Conservation (phyloP, 2,329 filamentous ascomycete species). For the Fusarium euwallaceae region DNA sequence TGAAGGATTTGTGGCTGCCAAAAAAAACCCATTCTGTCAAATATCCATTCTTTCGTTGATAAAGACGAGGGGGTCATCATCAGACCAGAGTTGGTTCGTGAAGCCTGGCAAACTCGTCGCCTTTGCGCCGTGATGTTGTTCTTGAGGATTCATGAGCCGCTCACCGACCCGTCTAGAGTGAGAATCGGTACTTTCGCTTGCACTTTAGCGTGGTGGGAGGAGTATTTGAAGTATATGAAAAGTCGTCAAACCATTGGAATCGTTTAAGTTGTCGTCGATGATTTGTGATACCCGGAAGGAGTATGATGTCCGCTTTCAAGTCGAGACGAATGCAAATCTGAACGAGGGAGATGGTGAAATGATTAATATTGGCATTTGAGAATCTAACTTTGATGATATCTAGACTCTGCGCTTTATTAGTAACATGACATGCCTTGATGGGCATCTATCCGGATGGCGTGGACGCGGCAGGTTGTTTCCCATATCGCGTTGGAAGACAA, state of each 20-base stretch:
- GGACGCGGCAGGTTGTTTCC: not conserved
- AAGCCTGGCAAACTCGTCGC: not conserved
- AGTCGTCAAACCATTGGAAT: not conserved
- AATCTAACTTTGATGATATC: not conserved
- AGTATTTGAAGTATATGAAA: too few relatives aligned
- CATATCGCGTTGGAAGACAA: not conserved
- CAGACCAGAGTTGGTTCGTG: not conserved
- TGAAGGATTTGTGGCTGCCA: not conserved
- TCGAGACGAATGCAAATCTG: not conserved
- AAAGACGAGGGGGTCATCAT: not conserved
- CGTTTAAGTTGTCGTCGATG: not conserved
- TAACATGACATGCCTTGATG: not conserved
- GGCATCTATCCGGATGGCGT: not conserved
- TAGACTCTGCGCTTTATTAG: not conserved
- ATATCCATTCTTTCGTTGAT: not conserved
- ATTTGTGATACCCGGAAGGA: not conserved
- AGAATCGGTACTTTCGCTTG: not conserved
- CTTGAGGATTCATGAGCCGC: not conserved
- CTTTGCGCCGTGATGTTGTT: not conserved
- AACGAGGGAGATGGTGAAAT: not conserved
- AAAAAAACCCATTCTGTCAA: too few relatives aligned
- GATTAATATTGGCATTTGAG: not conserved
- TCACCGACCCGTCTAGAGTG: not conserved
- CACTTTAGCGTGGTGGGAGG: too few relatives aligned
- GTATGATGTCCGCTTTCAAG: not conserved